Conservation (phyloP, 176 grass and related monocot species). For the Rhynchospora breviuscula region DNA sequence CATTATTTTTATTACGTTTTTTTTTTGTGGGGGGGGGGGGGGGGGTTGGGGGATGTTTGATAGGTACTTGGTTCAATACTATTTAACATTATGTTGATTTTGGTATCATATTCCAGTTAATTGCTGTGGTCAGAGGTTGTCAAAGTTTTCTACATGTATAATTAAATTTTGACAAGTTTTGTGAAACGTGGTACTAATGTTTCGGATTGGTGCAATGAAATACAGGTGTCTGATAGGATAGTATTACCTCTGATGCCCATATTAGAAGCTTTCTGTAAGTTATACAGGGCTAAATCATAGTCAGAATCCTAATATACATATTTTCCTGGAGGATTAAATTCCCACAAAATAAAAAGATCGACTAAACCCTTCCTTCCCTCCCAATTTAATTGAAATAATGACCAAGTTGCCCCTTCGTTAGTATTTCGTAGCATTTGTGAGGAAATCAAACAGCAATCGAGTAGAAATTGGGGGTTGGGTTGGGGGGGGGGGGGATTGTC, state of each 20-base stretch:
- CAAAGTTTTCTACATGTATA: neutral
- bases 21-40: neutral
- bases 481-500: no score
- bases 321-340: neutral
- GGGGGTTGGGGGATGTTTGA: no score
- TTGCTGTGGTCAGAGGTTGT: neutral
- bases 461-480: neutral
- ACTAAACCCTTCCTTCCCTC: neutral
- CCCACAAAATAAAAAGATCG: neutral
- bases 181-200: neutral
- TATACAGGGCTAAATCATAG: conserved; percentile 4
- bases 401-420: neutral
- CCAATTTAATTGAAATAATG: neutral
- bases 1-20: no score
- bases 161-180: neutral
- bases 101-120: neutral
- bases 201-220: neutral
- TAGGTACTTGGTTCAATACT: neutral
- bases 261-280: no score
- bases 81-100: neutral
- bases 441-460: neutral
- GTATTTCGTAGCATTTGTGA: neutral
- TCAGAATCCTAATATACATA: neutral
- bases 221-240: neutral
- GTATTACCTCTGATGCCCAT: neutral